Base-by-base conservation (phyloP, 495 filamentous ascomycete genomes). In the Annulohypoxylon moriforme region DNA sequence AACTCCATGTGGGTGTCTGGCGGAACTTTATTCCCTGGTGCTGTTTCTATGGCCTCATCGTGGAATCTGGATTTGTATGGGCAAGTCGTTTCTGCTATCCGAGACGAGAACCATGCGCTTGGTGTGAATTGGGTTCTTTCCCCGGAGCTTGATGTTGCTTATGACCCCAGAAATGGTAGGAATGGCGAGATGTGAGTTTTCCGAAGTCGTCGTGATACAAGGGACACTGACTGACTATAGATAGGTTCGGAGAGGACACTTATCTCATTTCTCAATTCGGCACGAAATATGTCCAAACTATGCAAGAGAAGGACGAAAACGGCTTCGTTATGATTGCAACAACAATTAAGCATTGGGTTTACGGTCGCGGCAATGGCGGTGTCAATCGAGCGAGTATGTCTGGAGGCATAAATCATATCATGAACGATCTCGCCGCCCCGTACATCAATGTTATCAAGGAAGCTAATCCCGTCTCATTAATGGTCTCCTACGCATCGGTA, bases 331-430 rank as follows among this genome's bases (percentile, higher is more conserved):
- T 65, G 47, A 59, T 74, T 20, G 71, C 71, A 11, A 58, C 60
- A 10, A 74, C 71, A 5, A 61, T 74, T 9, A 74, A 74, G 53
- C 71, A 74, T 13, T 74, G 49, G 40, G 55, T 74, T 3, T 74
- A 74, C 44, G 71, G 71, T 14, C 60, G 46, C 16, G 24, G 60
- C 2, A 58, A 59, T 14, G 71, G 71, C 13, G 71, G 71, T 27
- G 64, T 74, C 8, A 74, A 74, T 44, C 31, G 46, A 40, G 71
- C 71, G 16, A 72, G 67, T 9, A 52, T 57, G 58, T 34, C 40
- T 1, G 71, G 71, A 11, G 71, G 71, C 0, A 49, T 72, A 7
- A 74, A 74, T 20, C 53, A 74, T 34, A 57, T 74, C 24, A 52
- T 71, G 55, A 74, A 74, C 49, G 68, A 65, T 22, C 67, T 57